Evolutionary conservation across 352 stramenopile genomes (phyloP).

Genomic region (Pythium rhizo-oryzae): DNA sequence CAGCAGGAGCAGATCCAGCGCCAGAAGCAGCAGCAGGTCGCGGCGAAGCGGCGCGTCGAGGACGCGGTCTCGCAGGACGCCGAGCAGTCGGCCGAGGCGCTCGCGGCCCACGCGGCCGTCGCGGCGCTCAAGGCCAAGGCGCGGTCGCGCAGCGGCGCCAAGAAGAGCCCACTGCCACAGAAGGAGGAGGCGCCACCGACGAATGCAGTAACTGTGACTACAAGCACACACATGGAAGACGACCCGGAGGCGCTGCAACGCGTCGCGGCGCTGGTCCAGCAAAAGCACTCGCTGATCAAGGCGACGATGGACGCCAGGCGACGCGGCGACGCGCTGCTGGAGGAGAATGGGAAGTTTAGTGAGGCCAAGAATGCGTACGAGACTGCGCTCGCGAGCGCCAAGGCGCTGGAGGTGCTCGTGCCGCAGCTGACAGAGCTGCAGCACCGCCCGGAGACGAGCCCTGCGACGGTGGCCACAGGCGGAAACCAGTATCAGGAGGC

Average conservation of each 20-base stretch:
- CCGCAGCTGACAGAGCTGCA: slow-evolving; percentile 41
- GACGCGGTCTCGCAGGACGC: slow-evolving; percentile 40
- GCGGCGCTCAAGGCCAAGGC: slow-evolving; percentile 65
- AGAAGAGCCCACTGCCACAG: background rate
- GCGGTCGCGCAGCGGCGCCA: slow-evolving; percentile 7
- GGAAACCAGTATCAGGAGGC: slow-evolving; percentile 6
- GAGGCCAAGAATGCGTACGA: slow-evolving; percentile 37
- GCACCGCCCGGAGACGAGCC: slow-evolving; percentile 9
- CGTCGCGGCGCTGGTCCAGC: slow-evolving; percentile 39
- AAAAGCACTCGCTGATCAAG: slow-evolving; percentile 60
- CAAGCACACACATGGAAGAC: background rate
- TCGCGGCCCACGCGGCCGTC: slow-evolving; percentile 66
- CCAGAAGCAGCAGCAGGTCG: slow-evolving; percentile 33
- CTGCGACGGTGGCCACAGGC: background rate
- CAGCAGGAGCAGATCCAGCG: slow-evolving; percentile 28
- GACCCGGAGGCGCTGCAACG: slow-evolving; percentile 26
- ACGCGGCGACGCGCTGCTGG: slow-evolving; percentile 38
- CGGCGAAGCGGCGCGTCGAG: slow-evolving; percentile 57
- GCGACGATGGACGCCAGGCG: slow-evolving; percentile 46
- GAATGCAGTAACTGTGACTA: background rate
- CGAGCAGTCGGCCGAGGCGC: slow-evolving; percentile 58
- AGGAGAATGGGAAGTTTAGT: slow-evolving; percentile 5
- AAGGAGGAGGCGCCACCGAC: background rate
- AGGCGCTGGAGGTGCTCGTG: slow-evolving; percentile 43
- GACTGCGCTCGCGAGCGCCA: slow-evolving; percentile 33